phyloP scores from a whole-genome alignment of 2,329 filamentous ascomycete genomes.

The Alternaria gaisen region DNA sequence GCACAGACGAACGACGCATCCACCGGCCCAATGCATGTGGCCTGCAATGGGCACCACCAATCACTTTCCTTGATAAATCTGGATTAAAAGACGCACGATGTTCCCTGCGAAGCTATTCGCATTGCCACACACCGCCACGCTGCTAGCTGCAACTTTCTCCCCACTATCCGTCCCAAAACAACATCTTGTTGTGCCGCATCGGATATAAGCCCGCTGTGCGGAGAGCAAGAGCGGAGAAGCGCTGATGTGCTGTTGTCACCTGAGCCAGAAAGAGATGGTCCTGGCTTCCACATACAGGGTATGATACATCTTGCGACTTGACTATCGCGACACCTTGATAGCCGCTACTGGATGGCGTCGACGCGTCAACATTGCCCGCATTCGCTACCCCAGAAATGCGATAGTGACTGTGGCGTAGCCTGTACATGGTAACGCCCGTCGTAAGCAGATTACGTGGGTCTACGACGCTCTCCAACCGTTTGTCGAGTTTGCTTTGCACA shows the following conservation, averaged over 20 bases:
- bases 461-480: slow-evolving; percentile 1
- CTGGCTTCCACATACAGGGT: background rate
- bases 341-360: background rate
- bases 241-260: slow-evolving; percentile 1
- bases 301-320: background rate
- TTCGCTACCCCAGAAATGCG: slow-evolving; percentile 3
- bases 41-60: slow-evolving; percentile 6
- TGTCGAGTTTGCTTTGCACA: background rate
- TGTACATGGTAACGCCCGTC: slow-evolving; percentile 2
- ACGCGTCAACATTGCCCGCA: background rate
- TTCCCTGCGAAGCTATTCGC: slow-evolving; percentile 9
- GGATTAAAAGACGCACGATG: slow-evolving; percentile 10
- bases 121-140: slow-evolving; percentile 15
- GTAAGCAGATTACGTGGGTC: slow-evolving; percentile 6
- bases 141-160: slow-evolving; percentile 2
- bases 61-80: slow-evolving; percentile 6
- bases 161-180: slow-evolving; percentile 1
- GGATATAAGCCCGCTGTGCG: slow-evolving; percentile 6
- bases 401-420: slow-evolving; percentile 7
- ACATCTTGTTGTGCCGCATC: slow-evolving; percentile 1
- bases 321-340: background rate
- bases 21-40: slow-evolving; percentile 7
- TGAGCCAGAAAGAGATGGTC: background rate
- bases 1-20: slow-evolving; percentile 14
- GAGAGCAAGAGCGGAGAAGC: background rate